These are phyloP conservation scores for Vigna nakashimae DNA, from an alignment of 306 rosid species.

Conservation along the genomic window DNA sequence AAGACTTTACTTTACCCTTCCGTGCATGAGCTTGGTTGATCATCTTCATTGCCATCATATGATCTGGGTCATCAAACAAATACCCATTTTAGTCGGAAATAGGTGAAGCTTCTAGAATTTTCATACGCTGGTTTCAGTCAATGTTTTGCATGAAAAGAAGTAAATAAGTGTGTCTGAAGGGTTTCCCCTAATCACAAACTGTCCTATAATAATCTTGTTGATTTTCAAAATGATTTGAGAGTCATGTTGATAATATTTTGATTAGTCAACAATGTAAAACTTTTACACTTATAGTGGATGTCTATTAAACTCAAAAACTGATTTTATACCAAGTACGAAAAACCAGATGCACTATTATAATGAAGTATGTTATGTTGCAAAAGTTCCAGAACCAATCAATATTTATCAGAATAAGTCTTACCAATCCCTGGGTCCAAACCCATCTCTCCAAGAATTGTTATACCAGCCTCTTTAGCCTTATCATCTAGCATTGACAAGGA, in stretches of 20 bases:
- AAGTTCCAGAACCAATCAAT: conserved; percentile 12
- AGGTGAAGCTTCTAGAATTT: not conserved
- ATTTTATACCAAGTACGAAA: not conserved
- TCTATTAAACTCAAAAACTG: not conserved
- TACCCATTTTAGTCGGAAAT: not conserved
- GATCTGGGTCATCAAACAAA: conserved; percentile 67
- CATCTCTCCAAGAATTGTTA: conserved; percentile 95
- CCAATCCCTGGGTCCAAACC: conserved; percentile 99
- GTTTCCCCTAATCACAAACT: not conserved
- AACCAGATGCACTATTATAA: conserved; percentile 1
- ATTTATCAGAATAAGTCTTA: conserved; percentile 47
- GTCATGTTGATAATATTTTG: no score
- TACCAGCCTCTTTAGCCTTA: conserved; percentile 79
- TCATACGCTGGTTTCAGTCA: conserved; percentile 35
- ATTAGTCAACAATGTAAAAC: no score
- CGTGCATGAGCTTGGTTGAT: conserved; percentile 71
- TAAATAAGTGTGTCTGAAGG: conserved; percentile 20
- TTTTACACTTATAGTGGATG: no score
- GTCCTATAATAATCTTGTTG: no score
- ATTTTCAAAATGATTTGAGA: no score
- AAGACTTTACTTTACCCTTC: conserved; percentile 78
- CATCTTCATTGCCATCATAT: conserved; percentile 99
- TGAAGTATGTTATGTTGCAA: conserved; percentile 10
- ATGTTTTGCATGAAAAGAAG: conserved; percentile 10
- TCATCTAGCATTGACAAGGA: conserved; percentile 74